A percentile compares a stretch with the other conserved stretches of the same genome.
These are phyloP conservation scores for Lentinula raphanica DNA, from an alignment of 768 basidiomycete genomes.

Conservation along the genomic window DNA sequence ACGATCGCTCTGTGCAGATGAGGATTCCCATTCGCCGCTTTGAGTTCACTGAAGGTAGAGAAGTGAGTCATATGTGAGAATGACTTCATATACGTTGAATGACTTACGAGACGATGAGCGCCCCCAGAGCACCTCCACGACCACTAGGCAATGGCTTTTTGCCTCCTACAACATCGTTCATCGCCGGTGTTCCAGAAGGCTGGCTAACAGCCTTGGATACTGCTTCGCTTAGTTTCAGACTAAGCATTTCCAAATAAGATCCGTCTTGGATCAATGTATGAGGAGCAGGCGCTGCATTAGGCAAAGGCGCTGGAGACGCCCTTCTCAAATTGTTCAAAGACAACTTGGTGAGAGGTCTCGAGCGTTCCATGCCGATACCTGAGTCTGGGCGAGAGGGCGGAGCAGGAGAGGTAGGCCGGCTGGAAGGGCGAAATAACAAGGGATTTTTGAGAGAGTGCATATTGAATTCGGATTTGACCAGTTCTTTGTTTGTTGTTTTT, in stretches of 20 bases:
- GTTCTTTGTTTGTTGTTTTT: neutral
- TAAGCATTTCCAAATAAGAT: conserved; percentile 72
- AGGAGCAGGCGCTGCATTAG: conserved; percentile 34
- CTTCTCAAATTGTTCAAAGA: conserved; percentile 57
- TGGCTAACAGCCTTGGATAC: conserved; percentile 72
- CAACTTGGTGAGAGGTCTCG: conserved; percentile 53
- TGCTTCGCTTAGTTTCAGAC: conserved; percentile 75
- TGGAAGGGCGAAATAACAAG: conserved; percentile 59
- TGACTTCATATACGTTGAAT: conserved; percentile 1
- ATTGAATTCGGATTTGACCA: conserved; percentile 18
- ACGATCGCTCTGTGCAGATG: conserved; percentile 67
- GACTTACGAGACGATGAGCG: conserved; percentile 67
- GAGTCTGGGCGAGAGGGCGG: conserved; percentile 35
- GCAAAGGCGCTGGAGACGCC: conserved; percentile 41
- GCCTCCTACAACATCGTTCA: conserved; percentile 54
- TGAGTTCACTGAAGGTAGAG: conserved; percentile 58
- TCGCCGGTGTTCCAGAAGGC: conserved; percentile 47
- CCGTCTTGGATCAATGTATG: conserved; percentile 59
- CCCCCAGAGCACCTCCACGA: conserved; percentile 61
- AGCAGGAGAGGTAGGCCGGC: conserved; percentile 56
- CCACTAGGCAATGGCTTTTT: conserved; percentile 71
- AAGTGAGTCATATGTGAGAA: conserved; percentile 11
- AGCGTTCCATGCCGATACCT: conserved; percentile 34
- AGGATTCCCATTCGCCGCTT: conserved; percentile 54
- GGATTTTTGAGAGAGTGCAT: conserved; percentile 68